A percentile compares a stretch with the other conserved stretches of the same genome.
Conservation (phyloP, 2,329 filamentous ascomycete genomes). For the Cladorrhinum sp. region DNA sequence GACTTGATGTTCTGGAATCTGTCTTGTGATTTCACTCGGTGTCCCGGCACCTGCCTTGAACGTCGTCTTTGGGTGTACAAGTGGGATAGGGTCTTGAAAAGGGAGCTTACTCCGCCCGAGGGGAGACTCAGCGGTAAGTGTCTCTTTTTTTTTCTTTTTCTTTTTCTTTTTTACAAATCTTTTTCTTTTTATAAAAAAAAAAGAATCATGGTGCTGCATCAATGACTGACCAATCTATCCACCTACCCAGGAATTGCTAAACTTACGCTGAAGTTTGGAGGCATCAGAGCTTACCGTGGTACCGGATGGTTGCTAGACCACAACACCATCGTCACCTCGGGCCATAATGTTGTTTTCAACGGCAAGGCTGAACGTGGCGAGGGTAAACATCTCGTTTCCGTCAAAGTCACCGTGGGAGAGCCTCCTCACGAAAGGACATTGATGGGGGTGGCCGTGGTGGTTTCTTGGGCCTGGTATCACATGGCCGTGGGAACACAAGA, state of each 20-base stretch:
- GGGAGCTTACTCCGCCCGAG: not conserved
- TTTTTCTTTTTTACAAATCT: too few relatives aligned
- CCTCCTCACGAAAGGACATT: not conserved
- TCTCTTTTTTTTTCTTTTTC: not conserved
- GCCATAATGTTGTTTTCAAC: not conserved
- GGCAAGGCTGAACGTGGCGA: not conserved
- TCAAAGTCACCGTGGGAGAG: not conserved
- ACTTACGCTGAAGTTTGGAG: not conserved
- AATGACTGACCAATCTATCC: too few relatives aligned
- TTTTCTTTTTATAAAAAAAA: too few relatives aligned
- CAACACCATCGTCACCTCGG: not conserved
- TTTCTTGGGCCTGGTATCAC: not conserved
- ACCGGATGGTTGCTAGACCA: not conserved
- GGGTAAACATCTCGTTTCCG: not conserved
- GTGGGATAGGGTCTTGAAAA: not conserved
- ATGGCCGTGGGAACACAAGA: not conserved
- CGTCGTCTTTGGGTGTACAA: not conserved
- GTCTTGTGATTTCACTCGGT: not conserved
- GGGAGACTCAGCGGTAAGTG: not conserved
- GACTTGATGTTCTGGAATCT: not conserved
- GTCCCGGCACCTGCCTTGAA: not conserved
- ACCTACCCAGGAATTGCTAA: not conserved
- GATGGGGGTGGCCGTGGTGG: not conserved
- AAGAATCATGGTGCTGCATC: too few relatives aligned
- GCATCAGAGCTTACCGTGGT: not conserved